A percentile compares a stretch with the other conserved stretches of the same genome.
Conservation (phyloP, 768 basidiomycete species). For the Paxillus ammoniavirescens region DNA sequence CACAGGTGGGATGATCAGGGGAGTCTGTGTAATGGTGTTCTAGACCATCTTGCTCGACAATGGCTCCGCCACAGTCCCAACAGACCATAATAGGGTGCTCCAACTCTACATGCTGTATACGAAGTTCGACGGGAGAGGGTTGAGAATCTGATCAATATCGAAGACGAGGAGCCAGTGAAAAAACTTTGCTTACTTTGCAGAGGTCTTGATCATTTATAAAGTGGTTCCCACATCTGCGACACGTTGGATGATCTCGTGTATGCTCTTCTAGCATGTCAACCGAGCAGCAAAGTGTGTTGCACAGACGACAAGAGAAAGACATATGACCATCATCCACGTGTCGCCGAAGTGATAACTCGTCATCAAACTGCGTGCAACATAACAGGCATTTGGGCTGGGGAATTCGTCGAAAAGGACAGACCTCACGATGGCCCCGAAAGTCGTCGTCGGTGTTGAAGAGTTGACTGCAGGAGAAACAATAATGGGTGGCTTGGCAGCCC, state of each 20-base stretch:
- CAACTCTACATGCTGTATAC: background rate
- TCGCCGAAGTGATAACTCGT: background rate
- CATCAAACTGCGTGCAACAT: slow-evolving; percentile 1
- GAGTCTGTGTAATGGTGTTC: background rate
- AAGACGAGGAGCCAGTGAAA: background rate
- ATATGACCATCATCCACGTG: background rate
- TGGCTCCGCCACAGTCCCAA: slow-evolving; percentile 3
- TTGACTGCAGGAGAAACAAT: background rate
- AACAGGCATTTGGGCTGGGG: background rate
- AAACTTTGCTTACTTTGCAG: background rate
- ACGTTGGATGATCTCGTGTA: background rate
- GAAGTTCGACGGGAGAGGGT: background rate
- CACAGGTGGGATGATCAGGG: background rate
- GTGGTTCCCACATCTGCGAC: background rate
- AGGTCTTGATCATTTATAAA: background rate
- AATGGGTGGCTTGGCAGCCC: background rate
- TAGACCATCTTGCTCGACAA: background rate
- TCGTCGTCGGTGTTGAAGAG: background rate
- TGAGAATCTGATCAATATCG: background rate
- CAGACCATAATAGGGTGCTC: slow-evolving; percentile 1
- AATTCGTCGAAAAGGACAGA: background rate
- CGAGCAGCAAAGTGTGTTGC: background rate
- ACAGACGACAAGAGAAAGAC: background rate
- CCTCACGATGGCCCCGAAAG: background rate
- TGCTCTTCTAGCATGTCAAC: background rate